These are phyloP conservation scores for Lyophyllum atratum DNA, from an alignment of 768 basidiomycete species.

Conservation along the genomic window DNA sequence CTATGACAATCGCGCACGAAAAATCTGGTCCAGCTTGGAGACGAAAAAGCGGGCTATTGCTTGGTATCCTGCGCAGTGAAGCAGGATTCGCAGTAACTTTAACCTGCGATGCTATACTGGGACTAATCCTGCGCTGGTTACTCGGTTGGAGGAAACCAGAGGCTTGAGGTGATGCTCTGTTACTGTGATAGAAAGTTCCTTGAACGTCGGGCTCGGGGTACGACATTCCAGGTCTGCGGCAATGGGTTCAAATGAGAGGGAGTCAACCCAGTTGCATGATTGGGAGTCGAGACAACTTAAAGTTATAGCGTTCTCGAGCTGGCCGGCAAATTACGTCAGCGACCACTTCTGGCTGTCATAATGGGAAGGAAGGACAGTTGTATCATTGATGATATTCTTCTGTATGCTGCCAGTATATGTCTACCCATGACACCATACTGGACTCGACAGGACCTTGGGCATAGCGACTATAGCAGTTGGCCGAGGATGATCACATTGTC, in stretches of 20 bases:
- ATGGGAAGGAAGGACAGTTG: too few relatives aligned
- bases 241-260: conserved; percentile 2
- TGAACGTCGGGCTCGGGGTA: conserved; percentile 38
- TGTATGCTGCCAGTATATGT: too few relatives aligned
- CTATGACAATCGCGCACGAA: conserved; percentile 1
- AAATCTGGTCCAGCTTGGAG: background rate
- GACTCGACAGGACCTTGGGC: too few relatives aligned
- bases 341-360: too few relatives aligned
- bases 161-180: conserved; percentile 48
- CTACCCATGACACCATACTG: too few relatives aligned
- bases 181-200: conserved; percentile 40
- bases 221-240: conserved; percentile 25
- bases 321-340: too few relatives aligned
- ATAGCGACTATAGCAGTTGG: too few relatives aligned
- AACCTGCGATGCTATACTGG: conserved; percentile 36
- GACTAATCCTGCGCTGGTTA: conserved; percentile 18
- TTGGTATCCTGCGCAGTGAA: conserved; percentile 37
- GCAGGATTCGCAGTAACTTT: conserved; percentile 42
- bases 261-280: background rate
- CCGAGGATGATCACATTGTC: too few relatives aligned
- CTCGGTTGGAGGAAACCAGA: conserved; percentile 49
- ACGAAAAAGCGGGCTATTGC: conserved; percentile 44
- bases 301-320: too few relatives aligned
- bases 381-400: too few relatives aligned
- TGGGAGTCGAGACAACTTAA: conserved; percentile 22